Conservation (phyloP, 2,329 filamentous ascomycete species). For the Paradendryphiella salina region DNA sequence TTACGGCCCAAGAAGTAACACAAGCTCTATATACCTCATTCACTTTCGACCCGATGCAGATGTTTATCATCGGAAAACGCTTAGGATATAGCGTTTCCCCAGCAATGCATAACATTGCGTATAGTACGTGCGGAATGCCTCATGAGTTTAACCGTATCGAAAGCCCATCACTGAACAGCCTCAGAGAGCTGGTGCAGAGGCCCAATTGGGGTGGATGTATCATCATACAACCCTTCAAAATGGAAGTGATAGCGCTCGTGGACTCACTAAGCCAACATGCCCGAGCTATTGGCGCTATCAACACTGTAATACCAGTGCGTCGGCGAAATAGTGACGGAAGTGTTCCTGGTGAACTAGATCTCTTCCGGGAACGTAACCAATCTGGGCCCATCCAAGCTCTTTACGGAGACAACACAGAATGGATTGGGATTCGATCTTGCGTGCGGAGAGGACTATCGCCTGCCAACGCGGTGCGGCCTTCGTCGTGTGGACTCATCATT, state of each 20-base stretch:
- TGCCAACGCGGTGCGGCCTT: constrained; percentile 61
- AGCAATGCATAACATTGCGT: constrained; percentile 75
- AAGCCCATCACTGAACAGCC: constrained; percentile 62
- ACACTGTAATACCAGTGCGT: constrained; percentile 73
- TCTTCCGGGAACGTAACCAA: constrained; percentile 63
- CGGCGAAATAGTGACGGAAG: constrained; percentile 60
- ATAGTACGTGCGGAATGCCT: constrained; percentile 67
- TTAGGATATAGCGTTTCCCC: constrained; percentile 74
- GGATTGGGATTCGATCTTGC: constrained; percentile 76
- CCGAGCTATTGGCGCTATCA: constrained; percentile 73
- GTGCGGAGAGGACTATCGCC: constrained; percentile 73
- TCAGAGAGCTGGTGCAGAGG: constrained; percentile 67
- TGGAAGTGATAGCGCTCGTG: constrained; percentile 67
- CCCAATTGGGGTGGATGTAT: constrained; percentile 72
- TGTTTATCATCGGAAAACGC: constrained; percentile 74
- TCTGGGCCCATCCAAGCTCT: constrained; percentile 69
- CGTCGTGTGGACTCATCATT: constrained; percentile 58
- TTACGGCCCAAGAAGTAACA: constrained; percentile 67
- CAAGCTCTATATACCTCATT: constrained; percentile 68
- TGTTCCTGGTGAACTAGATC: constrained; percentile 58
- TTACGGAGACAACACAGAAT: constrained; percentile 80
- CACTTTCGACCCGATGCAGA: constrained; percentile 68
- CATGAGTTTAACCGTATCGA: constrained; percentile 69
- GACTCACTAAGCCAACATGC: constrained; percentile 72
- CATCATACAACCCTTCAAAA: constrained; percentile 73